phyloP scores from a whole-genome alignment of 2,329 filamentous ascomycete species.

The Westerdykella ornata region DNA sequence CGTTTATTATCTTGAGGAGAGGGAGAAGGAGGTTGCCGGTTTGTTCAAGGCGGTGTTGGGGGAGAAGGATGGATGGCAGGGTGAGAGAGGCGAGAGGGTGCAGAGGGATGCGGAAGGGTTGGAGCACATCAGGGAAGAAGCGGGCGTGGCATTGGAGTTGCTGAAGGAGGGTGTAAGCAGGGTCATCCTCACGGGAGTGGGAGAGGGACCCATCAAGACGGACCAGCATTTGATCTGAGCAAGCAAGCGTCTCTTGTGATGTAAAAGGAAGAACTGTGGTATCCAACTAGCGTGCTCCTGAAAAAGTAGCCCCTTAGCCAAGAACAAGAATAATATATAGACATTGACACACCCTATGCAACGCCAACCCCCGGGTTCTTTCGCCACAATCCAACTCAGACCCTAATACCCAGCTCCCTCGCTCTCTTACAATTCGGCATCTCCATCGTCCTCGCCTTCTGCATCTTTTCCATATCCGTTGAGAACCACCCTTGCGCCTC shows the following conservation, averaged over 20 bases:
- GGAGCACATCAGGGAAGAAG: slow-evolving; percentile 51
- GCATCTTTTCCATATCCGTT: slow-evolving; percentile 72
- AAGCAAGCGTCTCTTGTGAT: slow-evolving; percentile 27
- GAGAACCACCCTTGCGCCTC: slow-evolving; percentile 85
- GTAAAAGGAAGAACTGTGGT: not conserved
- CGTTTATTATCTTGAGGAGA: slow-evolving; percentile 84
- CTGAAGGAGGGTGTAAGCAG: slow-evolving; percentile 76
- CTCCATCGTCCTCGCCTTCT: slow-evolving; percentile 57
- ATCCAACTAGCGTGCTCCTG: too few species aligned
- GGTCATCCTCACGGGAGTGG: slow-evolving; percentile 86
- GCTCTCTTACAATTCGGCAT: slow-evolving; percentile 55
- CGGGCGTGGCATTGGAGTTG: slow-evolving; percentile 34
- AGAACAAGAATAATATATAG: not conserved
- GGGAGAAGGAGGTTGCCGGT: slow-evolving; percentile 66
- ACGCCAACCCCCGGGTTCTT: not conserved
- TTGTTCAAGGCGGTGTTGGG: slow-evolving; percentile 64
- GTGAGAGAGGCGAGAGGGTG: slow-evolving; percentile 47
- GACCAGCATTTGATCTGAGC: slow-evolving; percentile 69
- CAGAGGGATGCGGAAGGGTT: slow-evolving; percentile 51
- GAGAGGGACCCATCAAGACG: slow-evolving; percentile 77
- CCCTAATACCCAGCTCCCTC: slow-evolving; percentile 39
- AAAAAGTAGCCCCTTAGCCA: too few species aligned
- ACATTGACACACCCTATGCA: not conserved
- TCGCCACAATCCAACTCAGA: not conserved
- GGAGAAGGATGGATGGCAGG: slow-evolving; percentile 64